Evolutionary conservation across 106 monocot species (phyloP), one percentile per base, ranked within the genome.

Genomic region (Dioscorea alata): DNA sequence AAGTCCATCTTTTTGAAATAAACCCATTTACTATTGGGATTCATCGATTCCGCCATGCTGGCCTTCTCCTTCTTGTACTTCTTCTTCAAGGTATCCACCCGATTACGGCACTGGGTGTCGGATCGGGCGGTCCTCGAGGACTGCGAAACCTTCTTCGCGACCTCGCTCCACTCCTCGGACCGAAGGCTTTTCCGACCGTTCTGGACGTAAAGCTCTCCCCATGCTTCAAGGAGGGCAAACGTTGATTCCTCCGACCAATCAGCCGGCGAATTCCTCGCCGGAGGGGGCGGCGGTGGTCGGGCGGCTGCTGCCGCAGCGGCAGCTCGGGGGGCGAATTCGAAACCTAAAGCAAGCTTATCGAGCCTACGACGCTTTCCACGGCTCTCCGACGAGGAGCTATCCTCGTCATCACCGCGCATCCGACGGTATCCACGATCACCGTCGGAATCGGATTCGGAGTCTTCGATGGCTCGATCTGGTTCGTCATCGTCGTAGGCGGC

Each of bases 31-130:
- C 75, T 80, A 13, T 58, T 68, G 23, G 71, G 68, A 60, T 68
- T 53, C 35, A 25, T 23, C n/a, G 69, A 28, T 16, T 74, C 75
- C 13, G 65, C 61, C 78, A 79, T 23, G 61, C 78, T 80, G 19
- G 71, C 71, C 79, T 99, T 99, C 85, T 99, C 92, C 70, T 97
- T 92, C 82, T 83, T 92, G 72, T 84, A 93, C 77, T 89, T 93
- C 79, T 90, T 99, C 77, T 92, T 92, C 32, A 92, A 58, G 13
- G 88, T 89, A 17, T 90, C 97, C 18, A 92, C 50, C 23, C 97
- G 82, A 56, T 92, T 99, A 48, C 92, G 75, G 63, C 97, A 92
- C 69, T 92, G 89, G 2, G 77, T 57, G 18, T 89, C 92, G 0
- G 89, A 78, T 10, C 83, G 73, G 12, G 50, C 48, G n/a, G 19